Evolutionary conservation across 495 filamentous ascomycete genomes (phyloP), one percentile per base, ranked within the genome.

Genomic region (Baudoinia panamericana): DNA sequence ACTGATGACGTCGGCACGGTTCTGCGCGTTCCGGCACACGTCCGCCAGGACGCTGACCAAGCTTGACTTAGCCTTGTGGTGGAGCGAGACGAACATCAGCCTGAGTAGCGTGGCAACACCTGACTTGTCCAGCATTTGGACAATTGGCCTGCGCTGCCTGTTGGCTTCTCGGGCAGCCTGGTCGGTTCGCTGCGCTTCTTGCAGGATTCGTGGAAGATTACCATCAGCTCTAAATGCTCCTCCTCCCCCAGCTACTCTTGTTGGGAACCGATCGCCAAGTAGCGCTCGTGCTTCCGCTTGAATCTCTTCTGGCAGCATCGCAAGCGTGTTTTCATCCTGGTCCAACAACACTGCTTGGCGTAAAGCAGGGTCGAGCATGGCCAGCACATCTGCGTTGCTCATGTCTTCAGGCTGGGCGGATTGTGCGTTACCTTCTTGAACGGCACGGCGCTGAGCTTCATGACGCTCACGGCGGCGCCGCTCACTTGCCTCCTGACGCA

Each of bases 81-180:
- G 81, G 46, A 93, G 82, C 30, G 83, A 79, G 45, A 95, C 80
- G 56, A 99, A 99, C 88, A 99, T 94, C 10, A 99, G 68, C 12
- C 90, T 83, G 24, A 99, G 71, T 6, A 99, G 63, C 9, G 90
- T 95, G 17, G 92, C 90, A 56, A 99, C 76, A 19, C 90, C 90
- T 39, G 86, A 71, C 57, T 93, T 95, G 62, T 99, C 92, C 4
- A 96, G 73, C 78, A 96, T 93, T 60, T 99, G 90, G 22, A 93
- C 77, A 36, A 84, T 79, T 17, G 82, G 78, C 52, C 77, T 76
- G 41, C 84, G 73, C 48, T 78, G 74, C 39, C 31, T 30, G 23
- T 16, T 28, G 12, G 15, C n/a, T 18, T 34, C 32, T 16, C 23
- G 28, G 15, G 28, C 13, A 13, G 22, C 24, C 10, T 22, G 22